phyloP scores from a whole-genome alignment of 2,329 filamentous ascomycete genomes.

The Leptographium wingfieldii region DNA sequence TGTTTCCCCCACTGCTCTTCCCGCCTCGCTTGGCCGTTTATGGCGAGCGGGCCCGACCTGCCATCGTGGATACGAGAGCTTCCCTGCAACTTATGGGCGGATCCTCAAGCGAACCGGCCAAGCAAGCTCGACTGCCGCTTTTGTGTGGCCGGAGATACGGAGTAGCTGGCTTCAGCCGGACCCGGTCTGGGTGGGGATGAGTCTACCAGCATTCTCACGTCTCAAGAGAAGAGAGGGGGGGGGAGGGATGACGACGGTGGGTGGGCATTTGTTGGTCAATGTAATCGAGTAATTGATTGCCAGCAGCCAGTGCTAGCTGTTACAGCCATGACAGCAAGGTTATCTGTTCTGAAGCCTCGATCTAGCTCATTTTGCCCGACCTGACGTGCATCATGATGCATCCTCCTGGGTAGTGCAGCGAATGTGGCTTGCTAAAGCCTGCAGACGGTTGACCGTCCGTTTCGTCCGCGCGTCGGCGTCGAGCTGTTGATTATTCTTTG shows the following conservation, averaged over 20 bases:
- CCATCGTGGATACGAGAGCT: background rate
- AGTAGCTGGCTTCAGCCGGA: background rate
- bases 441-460: background rate
- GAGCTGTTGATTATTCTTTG: no score
- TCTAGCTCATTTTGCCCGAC: background rate
- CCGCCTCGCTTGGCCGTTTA: background rate
- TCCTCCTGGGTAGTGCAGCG: background rate
- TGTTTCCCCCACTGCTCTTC: background rate
- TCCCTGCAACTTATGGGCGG: background rate
- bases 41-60: background rate
- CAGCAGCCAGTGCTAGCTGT: background rate
- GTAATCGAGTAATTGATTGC: background rate
- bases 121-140: background rate
- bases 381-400: background rate
- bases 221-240: background rate
- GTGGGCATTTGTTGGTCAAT: background rate
- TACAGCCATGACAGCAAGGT: background rate
- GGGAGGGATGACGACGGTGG: background rate
- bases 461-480: no score
- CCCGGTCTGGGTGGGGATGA: background rate
- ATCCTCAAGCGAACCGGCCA: background rate
- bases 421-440: background rate
- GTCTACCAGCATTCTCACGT: background rate
- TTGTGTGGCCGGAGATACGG: background rate
- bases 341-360: background rate